Base-by-base conservation (phyloP, 1,284 basidiomycete genomes). In the Vanrija humicola region DNA sequence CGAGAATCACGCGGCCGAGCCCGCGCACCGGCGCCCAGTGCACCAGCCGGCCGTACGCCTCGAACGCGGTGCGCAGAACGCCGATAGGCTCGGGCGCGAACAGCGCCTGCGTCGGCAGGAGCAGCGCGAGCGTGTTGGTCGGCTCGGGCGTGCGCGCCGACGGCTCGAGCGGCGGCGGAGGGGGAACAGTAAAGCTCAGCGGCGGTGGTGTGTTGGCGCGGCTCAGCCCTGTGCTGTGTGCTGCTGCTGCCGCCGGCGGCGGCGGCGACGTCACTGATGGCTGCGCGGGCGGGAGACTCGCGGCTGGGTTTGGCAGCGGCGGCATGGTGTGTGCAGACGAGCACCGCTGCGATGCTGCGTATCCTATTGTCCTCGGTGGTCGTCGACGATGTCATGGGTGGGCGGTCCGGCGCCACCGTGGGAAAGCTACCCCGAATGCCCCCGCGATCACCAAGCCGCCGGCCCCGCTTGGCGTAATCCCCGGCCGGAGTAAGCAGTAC, bases 21-120 rank as follows among this genome's bases (percentile, higher is more conserved):
- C 83, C 84, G n/a, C 82, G 82, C 10, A 96, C 76, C 7, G 90
- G 89, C 1, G 88, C 89, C 90, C 91, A 96, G 64, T 87, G 83
- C 66, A 88, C 85, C 18, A 96, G 83, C 28, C 80, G 76, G 16
- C 92, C 93, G 68, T 86, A 91, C 0, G 79, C 71, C 5, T 78
- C 78, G 68, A 93, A 93, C 66, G 90, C 85, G 18, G 79, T 75
- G 44, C 79, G 81, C 26, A 93, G 79, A 6, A 87, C 81, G n/a
- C 81, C 73, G 16, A 90, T 79, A 46, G 90, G 81, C 0, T 81
- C 64, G 1, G 86, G 84, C 43, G 86, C 77, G 78, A 83, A 93
- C 78, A 90, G 86, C 2, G 79, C 74, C 53, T 77, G 81, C 10
- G 86, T 85, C 1, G 89, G 75, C 1, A 82, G 78, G 1, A 87